Conservation (phyloP, 495 filamentous ascomycete genomes). For the Aspergillus nidulans region DNA sequence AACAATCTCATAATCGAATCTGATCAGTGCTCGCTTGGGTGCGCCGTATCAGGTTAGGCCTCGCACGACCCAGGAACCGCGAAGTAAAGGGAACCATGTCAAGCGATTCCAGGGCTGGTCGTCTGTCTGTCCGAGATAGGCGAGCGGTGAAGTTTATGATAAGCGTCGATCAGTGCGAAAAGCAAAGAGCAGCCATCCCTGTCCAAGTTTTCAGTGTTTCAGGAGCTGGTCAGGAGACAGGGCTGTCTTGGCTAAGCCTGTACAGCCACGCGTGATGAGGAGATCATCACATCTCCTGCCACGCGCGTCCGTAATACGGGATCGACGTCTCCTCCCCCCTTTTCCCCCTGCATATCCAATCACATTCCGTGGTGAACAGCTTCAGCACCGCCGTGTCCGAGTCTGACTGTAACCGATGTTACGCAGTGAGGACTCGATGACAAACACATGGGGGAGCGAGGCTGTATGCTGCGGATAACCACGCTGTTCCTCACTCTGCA, state of each 20-base stretch:
- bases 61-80: neutral
- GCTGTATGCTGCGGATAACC: conserved; percentile 1
- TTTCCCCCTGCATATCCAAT: conserved; percentile 4
- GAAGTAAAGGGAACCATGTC: neutral
- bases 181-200: neutral
- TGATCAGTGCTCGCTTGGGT: conserved; percentile 2
- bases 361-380: neutral
- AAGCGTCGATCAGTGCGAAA: conserved; percentile 9
- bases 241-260: conserved; percentile 1
- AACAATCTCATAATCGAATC: conserved; percentile 1
- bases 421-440: neutral
- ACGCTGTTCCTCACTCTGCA: neutral
- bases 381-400: neutral
- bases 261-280: conserved; percentile 8
- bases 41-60: conserved; percentile 1
- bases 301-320: conserved; percentile 14
- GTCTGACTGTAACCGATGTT: conserved; percentile 2
- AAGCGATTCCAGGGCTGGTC: conserved; percentile 4
- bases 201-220: conserved; percentile 6
- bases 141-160: conserved; percentile 4
- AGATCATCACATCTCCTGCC: conserved; percentile 14
- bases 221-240: conserved; percentile 11
- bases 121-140: neutral
- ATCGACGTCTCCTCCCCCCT: conserved; percentile 15
- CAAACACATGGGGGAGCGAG: conserved; percentile 6